Conservation (phyloP, 2,329 filamentous ascomycete genomes). For the Pezicula radicicola region DNA sequence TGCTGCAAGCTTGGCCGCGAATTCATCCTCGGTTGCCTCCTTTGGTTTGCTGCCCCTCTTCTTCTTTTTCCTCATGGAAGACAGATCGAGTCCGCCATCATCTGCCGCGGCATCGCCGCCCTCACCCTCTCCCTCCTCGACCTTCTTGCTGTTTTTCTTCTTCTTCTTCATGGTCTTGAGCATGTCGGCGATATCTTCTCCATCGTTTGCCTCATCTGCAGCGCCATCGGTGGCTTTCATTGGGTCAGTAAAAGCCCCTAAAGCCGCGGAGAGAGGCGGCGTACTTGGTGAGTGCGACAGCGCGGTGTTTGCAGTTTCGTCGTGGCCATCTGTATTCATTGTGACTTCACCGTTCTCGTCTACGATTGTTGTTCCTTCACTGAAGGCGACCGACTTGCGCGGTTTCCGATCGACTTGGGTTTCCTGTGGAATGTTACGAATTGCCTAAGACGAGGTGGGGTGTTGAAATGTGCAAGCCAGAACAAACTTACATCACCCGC, state of each 20-base stretch:
- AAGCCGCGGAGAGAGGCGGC: conserved; percentile 52
- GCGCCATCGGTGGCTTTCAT: conserved; percentile 34
- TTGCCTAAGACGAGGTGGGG: conserved; percentile 16
- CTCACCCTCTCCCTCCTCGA: conserved; percentile 60
- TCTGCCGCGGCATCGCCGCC: conserved; percentile 45
- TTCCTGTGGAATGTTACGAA: conserved; percentile 20
- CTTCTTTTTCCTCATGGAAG: conserved; percentile 32
- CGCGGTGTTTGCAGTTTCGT: conserved; percentile 77
- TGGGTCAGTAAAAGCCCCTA: conserved; percentile 51
- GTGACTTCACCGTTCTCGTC: conserved; percentile 85
- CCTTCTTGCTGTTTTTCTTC: conserved; percentile 80
- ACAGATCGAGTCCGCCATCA: conserved; percentile 42
- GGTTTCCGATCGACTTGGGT: conserved; percentile 57
- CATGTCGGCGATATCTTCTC: conserved; percentile 61
- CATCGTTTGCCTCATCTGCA: conserved; percentile 27
- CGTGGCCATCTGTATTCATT: conserved; percentile 65
- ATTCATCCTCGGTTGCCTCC: conserved; percentile 29
- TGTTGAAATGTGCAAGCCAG: conserved; percentile 4
- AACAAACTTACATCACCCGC: conserved; percentile 37
- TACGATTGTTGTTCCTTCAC: conserved; percentile 81
- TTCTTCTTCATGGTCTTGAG: conserved; percentile 73
- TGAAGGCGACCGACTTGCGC: conserved; percentile 93
- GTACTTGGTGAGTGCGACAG: conserved; percentile 73
- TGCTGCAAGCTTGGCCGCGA: conserved; percentile 29
- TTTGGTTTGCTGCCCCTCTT: conserved; percentile 33